These are phyloP conservation scores for Helianthus tuberosus DNA, from an alignment of 129 eudicot species.

Conservation along the genomic window DNA sequence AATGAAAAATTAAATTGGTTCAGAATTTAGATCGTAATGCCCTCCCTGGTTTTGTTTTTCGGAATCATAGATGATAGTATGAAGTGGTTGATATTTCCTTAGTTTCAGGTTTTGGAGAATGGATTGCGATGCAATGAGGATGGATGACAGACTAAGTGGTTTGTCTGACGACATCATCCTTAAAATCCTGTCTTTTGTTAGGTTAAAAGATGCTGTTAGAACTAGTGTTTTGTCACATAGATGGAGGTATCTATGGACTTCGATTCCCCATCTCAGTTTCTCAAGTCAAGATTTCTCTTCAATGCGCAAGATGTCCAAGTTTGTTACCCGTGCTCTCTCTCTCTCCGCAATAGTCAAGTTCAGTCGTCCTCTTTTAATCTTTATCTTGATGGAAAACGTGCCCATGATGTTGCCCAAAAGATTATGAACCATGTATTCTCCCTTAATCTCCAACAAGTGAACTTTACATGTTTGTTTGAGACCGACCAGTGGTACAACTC, in stretches of 20 bases:
- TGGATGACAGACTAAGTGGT: background rate
- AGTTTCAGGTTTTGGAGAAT: background rate
- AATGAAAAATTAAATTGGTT: background rate
- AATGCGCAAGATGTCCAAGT: background rate
- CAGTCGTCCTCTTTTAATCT: background rate
- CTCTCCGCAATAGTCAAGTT: background rate
- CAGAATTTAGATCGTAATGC: background rate
- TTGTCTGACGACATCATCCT: background rate
- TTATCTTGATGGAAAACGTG: background rate
- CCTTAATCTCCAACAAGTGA: slow-evolving; percentile 1
- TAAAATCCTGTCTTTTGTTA: background rate
- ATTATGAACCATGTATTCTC: background rate
- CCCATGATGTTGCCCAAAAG: background rate
- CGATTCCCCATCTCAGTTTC: background rate
- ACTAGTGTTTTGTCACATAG: slow-evolving; percentile 1
- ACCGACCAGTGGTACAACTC: background rate
- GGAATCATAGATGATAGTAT: too few species aligned
- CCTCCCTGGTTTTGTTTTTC: too few species aligned
- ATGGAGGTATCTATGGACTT: background rate
- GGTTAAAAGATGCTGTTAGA: background rate
- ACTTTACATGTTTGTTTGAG: background rate
- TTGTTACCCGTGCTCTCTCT: background rate
- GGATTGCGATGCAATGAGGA: background rate
- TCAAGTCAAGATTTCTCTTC: background rate
- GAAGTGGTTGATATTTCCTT: background rate